phyloP scores from a whole-genome alignment of 257 asterid species.

The Cinchona pubescens region DNA sequence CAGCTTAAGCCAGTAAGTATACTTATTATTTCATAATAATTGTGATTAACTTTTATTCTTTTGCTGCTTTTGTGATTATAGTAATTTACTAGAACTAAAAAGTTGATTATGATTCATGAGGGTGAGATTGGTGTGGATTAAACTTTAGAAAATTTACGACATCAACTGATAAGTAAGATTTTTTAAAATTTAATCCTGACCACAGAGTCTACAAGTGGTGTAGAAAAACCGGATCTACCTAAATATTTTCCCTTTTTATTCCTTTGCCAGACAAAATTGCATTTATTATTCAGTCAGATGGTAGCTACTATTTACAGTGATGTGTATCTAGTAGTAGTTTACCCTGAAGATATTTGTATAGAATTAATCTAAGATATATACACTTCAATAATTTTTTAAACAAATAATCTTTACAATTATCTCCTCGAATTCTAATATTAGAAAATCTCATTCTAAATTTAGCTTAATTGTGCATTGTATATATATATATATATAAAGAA shows the following conservation, averaged over 20 bases:
- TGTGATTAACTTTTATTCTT: not conserved
- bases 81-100: not conserved
- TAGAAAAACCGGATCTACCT: too few species aligned
- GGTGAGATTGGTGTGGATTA: too few species aligned
- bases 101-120: constrained; percentile 14
- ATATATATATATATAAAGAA: too few species aligned
- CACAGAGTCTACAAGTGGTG: too few species aligned
- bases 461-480: too few species aligned
- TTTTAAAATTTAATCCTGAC: too few species aligned
- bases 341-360: too few species aligned
- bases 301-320: not conserved
- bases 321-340: too few species aligned
- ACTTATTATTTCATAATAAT: not conserved
- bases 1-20: not conserved
- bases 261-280: not conserved
- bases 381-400: not conserved
- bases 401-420: not conserved
- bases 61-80: not conserved
- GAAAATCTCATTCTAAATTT: too few species aligned
- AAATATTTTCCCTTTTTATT: not conserved
- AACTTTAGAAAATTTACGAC: too few species aligned
- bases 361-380: too few species aligned
- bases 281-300: not conserved
- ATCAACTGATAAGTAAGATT: too few species aligned
- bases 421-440: not conserved